Conservation (phyloP, 1,139 yeast genomes). For the Citeromyces hawaiiensis region DNA sequence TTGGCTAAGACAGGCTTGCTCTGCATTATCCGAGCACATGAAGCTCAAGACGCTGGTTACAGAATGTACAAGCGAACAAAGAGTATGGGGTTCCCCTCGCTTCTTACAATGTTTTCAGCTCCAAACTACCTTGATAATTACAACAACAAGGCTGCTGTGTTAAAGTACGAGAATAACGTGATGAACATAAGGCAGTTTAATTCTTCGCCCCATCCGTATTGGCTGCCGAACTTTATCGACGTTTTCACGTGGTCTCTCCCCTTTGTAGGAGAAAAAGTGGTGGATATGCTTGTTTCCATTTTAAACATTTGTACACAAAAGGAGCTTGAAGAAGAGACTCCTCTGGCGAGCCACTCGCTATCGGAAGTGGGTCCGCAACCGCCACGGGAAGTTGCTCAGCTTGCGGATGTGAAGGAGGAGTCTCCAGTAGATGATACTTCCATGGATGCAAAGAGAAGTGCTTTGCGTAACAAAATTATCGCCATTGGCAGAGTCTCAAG, state of each 20-base stretch:
- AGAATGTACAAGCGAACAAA: conserved; percentile 84
- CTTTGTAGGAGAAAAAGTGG: conserved; percentile 92
- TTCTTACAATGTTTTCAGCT: conserved; percentile 88
- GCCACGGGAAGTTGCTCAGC: conserved; percentile 5
- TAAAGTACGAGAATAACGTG: conserved; percentile 81
- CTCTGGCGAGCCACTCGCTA: conserved; percentile 20
- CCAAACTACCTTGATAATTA: conserved; percentile 92
- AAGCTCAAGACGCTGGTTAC: conserved; percentile 96
- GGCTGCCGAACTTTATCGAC: conserved; percentile 96
- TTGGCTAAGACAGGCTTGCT: conserved; percentile 68
- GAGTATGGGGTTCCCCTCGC: conserved; percentile 84
- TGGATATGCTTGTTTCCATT: conserved; percentile 86
- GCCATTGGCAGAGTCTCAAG: conserved; percentile 93
- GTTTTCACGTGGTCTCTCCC: conserved; percentile 97
- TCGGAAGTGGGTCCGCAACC: conserved; percentile 9
- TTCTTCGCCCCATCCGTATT: conserved; percentile 89
- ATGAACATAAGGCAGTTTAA: conserved; percentile 95
- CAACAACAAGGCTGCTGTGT: conserved; percentile 91
- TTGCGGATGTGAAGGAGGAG: conserved; percentile 5
- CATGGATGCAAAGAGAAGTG: conserved; percentile 37
- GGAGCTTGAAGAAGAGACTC: conserved; percentile 71
- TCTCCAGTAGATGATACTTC: conserved; percentile 6
- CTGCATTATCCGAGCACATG: conserved; percentile 88
- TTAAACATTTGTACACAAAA: conserved; percentile 92
- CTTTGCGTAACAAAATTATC: conserved; percentile 75